Base-by-base conservation (phyloP, 176 grass and related monocot species). In the Bolboschoenus planiculmis region DNA sequence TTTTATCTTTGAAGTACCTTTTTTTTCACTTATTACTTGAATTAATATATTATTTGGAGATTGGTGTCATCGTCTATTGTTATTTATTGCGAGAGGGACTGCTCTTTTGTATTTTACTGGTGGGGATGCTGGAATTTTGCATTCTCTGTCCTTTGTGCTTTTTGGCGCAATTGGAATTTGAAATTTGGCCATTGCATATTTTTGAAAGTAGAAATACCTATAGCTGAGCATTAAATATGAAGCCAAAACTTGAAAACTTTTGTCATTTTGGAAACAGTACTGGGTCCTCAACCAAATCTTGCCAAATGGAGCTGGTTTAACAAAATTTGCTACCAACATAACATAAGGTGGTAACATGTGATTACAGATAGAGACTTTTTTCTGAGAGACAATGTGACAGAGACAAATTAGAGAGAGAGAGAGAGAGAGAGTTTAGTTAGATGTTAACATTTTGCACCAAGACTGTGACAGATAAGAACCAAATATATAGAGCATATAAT, bases 91-190 rank as follows among this genome's bases (percentile, higher is more conserved):
- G 56, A 64, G 79, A 18, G 77, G 29, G 24, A 64, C 54, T 40
- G 13, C 5, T 48, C 7, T 64, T 82, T 59, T 82, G 79, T 59
- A 65, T 66, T 82, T 39, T 82, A 31, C 55, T 46, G 53, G 78
- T 1, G 10, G 79, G 58, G 57, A 59, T 18, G 48, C 29, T 81
- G 27, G 53, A 58, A 14, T 59, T 57, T 23, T 57, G 30, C 6
- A 53, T 80, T 78, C 55, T 21, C 5, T 35, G 50, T 81, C 39
- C 7, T 66, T 66, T 18, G 53, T 56, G 35, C 11, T 21, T 63
- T 63, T 82, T 82, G 80, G 80, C 80, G 80, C 80, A 65, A 82
- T 66, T 66, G 51, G 61, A 43, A 48, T 82, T 82, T 65, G 59
- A 82, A 82, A 66, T 31, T 44, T 82, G 6, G 37, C 5, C 55